Base-by-base conservation (phyloP, 176 grass and related monocot species). In the Echinochloa phyllopogon region DNA sequence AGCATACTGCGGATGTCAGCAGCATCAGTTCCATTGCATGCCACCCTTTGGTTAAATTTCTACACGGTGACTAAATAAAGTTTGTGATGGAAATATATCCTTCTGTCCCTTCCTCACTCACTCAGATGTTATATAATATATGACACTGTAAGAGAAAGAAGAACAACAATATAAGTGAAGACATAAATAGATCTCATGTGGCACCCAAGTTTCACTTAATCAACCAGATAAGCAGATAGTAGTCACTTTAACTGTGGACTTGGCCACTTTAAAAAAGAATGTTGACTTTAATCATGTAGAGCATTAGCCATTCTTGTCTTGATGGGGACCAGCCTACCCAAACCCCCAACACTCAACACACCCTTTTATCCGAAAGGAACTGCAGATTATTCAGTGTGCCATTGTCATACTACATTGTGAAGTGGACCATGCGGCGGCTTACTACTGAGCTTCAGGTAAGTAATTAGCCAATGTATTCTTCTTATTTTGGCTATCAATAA, bases 281-380 rank as follows among this genome's bases (percentile, higher is more conserved):
- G 67, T n/a, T 73, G 67, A 72, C 84, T 62, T 63, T 45, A 85
- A 85, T 72, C 43, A 86, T 86, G 56, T 71, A 20, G 37, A 61
- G 23, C 51, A 65, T 49, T 63, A 64, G 50, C 43, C 33, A 63
- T 65, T 55, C 20, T 7, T 68, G 43, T 71, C 84, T 62, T 78
- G 53, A 71, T 62, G 65, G 65, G 63, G 43, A 64, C 24, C 43
- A 79, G 41, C 66, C 76, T 6, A 86, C 23, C 43, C 29, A 49
- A 40, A 52, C 3, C n/a, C 10, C 44, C 42, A 62, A 60, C 51
- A 49, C 13, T 72, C 6, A 20, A 52, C 27, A 70, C 7, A 60
- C 18, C 7, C 11, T 59, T 77, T 48, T 70, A 60, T 74, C 70
- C 20, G 21, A 69, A 69, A 37, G 41, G 52, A 29, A 36, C 21